Base-by-base conservation (phyloP, 2,329 filamentous ascomycete species). In the Aureobasidium sp. region DNA sequence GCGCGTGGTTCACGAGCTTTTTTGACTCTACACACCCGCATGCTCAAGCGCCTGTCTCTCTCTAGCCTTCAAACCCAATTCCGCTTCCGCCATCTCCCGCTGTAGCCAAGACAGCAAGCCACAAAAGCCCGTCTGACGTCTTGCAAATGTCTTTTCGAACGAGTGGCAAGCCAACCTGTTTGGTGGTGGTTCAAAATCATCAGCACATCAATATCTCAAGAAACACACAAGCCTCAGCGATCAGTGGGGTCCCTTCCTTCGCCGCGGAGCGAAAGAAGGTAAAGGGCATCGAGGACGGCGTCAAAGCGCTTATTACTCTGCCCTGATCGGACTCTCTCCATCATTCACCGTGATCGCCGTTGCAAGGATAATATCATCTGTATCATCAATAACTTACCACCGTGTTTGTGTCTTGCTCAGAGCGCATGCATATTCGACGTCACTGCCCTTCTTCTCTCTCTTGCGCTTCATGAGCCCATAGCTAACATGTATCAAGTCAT, bases 41-140 rank as follows among this genome's bases (percentile, higher is more conserved):
- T 42, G 11, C 35, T 43, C 27, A 47, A 60, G 58, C 49, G 47
- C 37, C 35, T 54, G 49, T 40, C 47, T 35, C 21, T 60, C 58
- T 17, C 49, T 37, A 27, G 37, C 38, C 10, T 25, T 35, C 47
- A 60, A 54, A 54, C 47, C 40, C 49, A 54, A 46, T 45, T 21
- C 49, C 38, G 49, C 58, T 60, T 64, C 57, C 61, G 63, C 49
- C 63, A 75, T 64, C 63, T 72, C 70, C 55, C 47, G 61, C 51
- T 68, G 77, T 62, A 96, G 73, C 90, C 90, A 96, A 33, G 70
- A 71, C 61, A 96, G 73, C 15, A 92, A 79, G 31, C 74, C 74
- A 5, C 68, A 69, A 72, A 90, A 89, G 59, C 79, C 81, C 35
- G 86, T 86, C 78, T 95, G 91, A 71, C 87, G 90, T 66, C 79